phyloP scores from a whole-genome alignment of 345 rosid genomes.

The Sonneratia alba region DNA sequence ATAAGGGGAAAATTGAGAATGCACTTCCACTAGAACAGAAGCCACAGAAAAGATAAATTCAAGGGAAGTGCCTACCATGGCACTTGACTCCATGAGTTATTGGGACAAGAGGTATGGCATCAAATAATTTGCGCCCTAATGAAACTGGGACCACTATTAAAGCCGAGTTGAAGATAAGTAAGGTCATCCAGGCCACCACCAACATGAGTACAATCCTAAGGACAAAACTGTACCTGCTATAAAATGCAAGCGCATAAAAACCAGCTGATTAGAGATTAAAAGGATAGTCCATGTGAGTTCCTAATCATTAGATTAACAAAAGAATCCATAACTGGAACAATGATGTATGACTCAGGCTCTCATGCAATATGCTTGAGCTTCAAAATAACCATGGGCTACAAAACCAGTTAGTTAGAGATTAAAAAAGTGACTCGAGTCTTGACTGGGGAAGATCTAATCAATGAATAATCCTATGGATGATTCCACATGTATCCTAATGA shows the following conservation, averaged over 20 bases:
- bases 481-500: not conserved
- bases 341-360: not conserved
- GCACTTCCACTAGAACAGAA: conserved; percentile 2
- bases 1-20: conserved; percentile 6
- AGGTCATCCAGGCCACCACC: conserved; percentile 93
- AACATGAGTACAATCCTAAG: conserved; percentile 70
- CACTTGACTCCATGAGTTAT: conserved; percentile 95
- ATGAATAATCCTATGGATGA: not conserved
- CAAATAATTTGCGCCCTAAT: conserved; percentile 86
- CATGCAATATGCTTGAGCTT: not conserved
- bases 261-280: not conserved
- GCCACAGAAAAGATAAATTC: not conserved
- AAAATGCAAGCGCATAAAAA: conserved; percentile 8
- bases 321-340: not conserved
- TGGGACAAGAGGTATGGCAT: conserved; percentile 86
- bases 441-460: no score
- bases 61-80: conserved; percentile 54
- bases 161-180: conserved; percentile 85
- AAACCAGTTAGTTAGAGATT: no score
- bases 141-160: conserved; percentile 82
- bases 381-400: not conserved
- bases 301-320: not conserved
- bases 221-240: conserved; percentile 82
- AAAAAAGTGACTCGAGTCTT: no score
- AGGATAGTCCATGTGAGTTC: not conserved